phyloP scores from a whole-genome alignment of 2,329 filamentous ascomycete species.

The Cladosporium velox region DNA sequence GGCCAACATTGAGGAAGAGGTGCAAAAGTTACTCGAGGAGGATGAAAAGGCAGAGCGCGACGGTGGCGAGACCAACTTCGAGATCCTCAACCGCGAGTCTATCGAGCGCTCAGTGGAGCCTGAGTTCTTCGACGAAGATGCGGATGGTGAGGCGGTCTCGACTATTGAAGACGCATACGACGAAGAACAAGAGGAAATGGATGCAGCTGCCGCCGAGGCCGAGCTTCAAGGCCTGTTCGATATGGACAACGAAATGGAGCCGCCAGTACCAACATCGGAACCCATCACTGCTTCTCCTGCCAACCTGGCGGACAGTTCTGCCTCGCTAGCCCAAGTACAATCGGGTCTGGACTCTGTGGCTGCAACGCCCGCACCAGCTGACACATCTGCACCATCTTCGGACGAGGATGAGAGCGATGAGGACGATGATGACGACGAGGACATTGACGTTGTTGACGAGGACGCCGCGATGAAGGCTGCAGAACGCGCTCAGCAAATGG shows the following conservation, averaged over 20 bases:
- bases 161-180: slow-evolving; percentile 40
- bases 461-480: slow-evolving; percentile 53
- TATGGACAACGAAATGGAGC: slow-evolving; percentile 34
- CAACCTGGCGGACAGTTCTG: slow-evolving; percentile 32
- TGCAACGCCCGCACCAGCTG: slow-evolving; percentile 33
- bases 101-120: slow-evolving; percentile 42
- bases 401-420: slow-evolving; percentile 45
- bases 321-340: slow-evolving; percentile 30
- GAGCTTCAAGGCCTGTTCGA: slow-evolving; percentile 43
- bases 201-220: slow-evolving; percentile 35
- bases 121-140: slow-evolving; percentile 37
- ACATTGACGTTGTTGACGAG: slow-evolving; percentile 51
- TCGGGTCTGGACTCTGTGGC: slow-evolving; percentile 26
- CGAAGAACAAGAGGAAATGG: slow-evolving; percentile 44
- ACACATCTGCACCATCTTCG: slow-evolving; percentile 24
- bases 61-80: slow-evolving; percentile 49
- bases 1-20: slow-evolving; percentile 78
- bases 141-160: slow-evolving; percentile 34
- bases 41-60: slow-evolving; percentile 59
- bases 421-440: slow-evolving; percentile 50
- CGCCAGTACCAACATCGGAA: slow-evolving; percentile 26
- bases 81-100: slow-evolving; percentile 48
- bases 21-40: slow-evolving; percentile 70
- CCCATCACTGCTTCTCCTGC: slow-evolving; percentile 32
- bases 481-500: slow-evolving; percentile 50